Percentiles rank a stretch among this genome's conserved stretches.
Conservation (phyloP, 2,329 filamentous ascomycete species). For the Fusarium chuoi region DNA sequence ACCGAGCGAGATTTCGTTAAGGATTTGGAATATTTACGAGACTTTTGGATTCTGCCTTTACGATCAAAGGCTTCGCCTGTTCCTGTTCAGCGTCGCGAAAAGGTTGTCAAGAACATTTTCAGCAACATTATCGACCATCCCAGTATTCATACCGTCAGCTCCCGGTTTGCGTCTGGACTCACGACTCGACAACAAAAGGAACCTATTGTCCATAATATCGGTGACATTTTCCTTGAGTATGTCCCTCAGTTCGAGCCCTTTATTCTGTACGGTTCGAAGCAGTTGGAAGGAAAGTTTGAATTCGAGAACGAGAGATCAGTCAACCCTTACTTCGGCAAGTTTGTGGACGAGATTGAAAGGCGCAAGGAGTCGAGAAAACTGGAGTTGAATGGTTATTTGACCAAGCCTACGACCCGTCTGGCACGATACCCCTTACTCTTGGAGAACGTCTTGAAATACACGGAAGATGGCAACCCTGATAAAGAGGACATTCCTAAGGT, state of each 20-base stretch:
- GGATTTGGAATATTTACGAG: slow-evolving; percentile 94
- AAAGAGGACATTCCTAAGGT: slow-evolving; percentile 93
- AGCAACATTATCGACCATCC: slow-evolving; percentile 89
- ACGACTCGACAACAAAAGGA: slow-evolving; percentile 91
- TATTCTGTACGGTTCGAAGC: slow-evolving; percentile 94
- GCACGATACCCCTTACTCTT: slow-evolving; percentile 92
- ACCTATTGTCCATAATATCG: slow-evolving; percentile 87
- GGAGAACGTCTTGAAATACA: slow-evolving; percentile 92
- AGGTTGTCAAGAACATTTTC: slow-evolving; percentile 94
- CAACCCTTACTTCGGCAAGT: slow-evolving; percentile 86
- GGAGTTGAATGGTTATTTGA: slow-evolving; percentile 96
- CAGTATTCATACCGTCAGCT: slow-evolving; percentile 89
- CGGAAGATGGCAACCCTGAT: slow-evolving; percentile 87
- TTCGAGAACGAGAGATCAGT: slow-evolving; percentile 94
- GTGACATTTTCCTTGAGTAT: slow-evolving; percentile 93
- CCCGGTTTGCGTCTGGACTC: slow-evolving; percentile 85
- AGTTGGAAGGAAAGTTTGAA: slow-evolving; percentile 96
- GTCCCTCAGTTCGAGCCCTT: slow-evolving; percentile 95
- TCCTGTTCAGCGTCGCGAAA: slow-evolving; percentile 85
- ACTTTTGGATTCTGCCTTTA: slow-evolving; percentile 98
- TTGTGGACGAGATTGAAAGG: slow-evolving; percentile 95
- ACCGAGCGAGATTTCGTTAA: slow-evolving; percentile 99
- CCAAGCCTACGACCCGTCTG: slow-evolving; percentile 94
- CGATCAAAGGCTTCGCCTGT: slow-evolving; percentile 87
- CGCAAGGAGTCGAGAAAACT: slow-evolving; percentile 96